Percentiles rank a stretch among this genome's conserved stretches.
phyloP scores from a whole-genome alignment of 306 rosid species.

The Fragaria vesca region DNA sequence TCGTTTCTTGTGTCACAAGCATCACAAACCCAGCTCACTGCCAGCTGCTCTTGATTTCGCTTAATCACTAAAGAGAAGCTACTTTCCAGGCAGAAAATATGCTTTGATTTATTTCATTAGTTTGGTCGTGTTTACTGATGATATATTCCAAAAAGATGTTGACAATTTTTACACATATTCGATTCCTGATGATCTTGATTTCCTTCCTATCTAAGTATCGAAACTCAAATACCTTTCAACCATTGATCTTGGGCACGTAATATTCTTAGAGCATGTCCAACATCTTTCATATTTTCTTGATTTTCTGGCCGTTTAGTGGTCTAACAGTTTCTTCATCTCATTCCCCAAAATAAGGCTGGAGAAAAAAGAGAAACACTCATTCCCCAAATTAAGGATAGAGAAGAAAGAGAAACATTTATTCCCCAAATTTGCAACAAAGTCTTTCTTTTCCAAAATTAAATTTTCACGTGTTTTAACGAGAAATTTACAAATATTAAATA shows the following conservation, averaged over 20 bases:
- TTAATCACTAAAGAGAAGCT: neutral
- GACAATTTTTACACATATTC: neutral
- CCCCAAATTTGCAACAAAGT: too few species aligned
- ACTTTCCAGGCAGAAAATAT: neutral
- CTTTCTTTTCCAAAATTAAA: too few species aligned
- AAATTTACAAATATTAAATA: too few species aligned
- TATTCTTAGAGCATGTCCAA: too few species aligned
- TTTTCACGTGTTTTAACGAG: too few species aligned
- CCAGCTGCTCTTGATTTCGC: slow-evolving; percentile 14
- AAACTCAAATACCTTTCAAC: neutral
- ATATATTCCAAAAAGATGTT: neutral
- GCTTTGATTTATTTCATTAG: neutral
- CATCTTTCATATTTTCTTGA: too few species aligned
- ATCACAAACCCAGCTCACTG: slow-evolving; percentile 1
- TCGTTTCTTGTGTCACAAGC: neutral
- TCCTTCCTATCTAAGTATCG: neutral
- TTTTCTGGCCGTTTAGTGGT: too few species aligned
- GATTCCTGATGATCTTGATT: neutral
- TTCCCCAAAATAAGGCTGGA: too few species aligned
- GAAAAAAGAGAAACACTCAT: too few species aligned
- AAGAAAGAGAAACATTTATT: too few species aligned
- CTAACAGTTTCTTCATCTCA: too few species aligned
- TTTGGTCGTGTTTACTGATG: neutral
- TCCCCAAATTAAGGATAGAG: too few species aligned
- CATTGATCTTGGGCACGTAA: neutral